Evolutionary conservation across 257 asterid species (phyloP), one percentile per base, ranked within the genome.

Genomic region (Nemophila menziesii): DNA sequence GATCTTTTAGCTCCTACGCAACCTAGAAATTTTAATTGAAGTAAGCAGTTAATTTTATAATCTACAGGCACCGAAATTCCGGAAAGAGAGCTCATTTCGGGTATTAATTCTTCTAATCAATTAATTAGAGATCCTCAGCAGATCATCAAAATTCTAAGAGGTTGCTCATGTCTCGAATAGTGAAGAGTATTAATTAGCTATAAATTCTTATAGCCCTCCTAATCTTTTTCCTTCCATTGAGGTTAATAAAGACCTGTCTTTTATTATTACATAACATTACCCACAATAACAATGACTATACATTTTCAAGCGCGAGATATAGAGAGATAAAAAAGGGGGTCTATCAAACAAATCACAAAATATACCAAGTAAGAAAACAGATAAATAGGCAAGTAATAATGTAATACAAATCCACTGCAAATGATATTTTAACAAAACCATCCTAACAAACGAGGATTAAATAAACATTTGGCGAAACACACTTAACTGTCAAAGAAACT

Each of bases 401-500:
- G 36, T 13, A 29, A 29, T 29, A 29, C 36, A 29, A 29, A 10
- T 23, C 7, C n/a, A 43, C 36, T 7, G 40, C 15, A 58, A 29
- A 22, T 16, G 9, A 15, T 16, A 49, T 3, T 57, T 11, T 39
- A 15, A 43, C 46, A 8, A 20, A 3, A 34, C 39, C 12, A 43
- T 21, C 22, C 38, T 18, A 11, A 29, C 36, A 29, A 29, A 29
- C 9, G 36, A 29, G 36, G 36, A 29, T 24, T 29, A 54, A 64
- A n/a, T 65, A 64, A 48, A 52, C 66, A 51, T 57, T n/a, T 46
- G 55, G 61, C 48, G 53, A 52, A 51, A 73, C 64, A 70, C 55
- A 67, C 73, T 56, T 67, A 72, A 73, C 61, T 51, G 72, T 67
- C 68, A 74, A 27, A 48, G 55, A 46, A 62, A 64, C 60, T 67